These are phyloP conservation scores for Kingdonia uniflora DNA, from an alignment of 164 flowering plant genomes.

Conservation along the genomic window DNA sequence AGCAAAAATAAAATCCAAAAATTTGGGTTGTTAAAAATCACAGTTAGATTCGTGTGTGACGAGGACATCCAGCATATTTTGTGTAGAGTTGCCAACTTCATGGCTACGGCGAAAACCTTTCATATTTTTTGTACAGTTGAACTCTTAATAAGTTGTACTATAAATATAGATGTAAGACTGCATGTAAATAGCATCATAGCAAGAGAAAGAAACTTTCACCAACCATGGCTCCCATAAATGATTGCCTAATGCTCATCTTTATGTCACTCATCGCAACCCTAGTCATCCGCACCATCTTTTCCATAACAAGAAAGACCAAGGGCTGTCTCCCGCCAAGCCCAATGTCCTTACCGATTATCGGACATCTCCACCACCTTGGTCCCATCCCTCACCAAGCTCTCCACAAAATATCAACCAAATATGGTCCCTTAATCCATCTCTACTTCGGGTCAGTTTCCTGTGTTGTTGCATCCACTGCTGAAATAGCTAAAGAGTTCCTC, in stretches of 20 bases:
- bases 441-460: conserved; percentile 37
- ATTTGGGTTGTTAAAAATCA: too few species aligned
- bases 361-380: conserved; percentile 51
- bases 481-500: conserved; percentile 35
- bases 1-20: too few species aligned
- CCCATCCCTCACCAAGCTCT: conserved; percentile 40
- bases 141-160: too few species aligned
- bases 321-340: conserved; percentile 44
- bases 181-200: too few species aligned
- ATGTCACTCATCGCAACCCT: conserved; percentile 19
- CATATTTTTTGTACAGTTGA: too few species aligned
- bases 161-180: too few species aligned
- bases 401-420: conserved; percentile 24
- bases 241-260: conserved; percentile 14
- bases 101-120: too few species aligned
- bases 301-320: not conserved
- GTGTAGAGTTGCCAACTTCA: too few species aligned
- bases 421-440: conserved; percentile 46
- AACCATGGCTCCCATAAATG: too few species aligned
- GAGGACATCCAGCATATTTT: too few species aligned
- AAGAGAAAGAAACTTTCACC: too few species aligned
- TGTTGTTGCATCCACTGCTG: conserved; percentile 36
- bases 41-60: too few species aligned
- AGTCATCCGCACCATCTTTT: conserved; percentile 12
- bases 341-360: conserved; percentile 34